These are phyloP conservation scores for Rhodotorula toruloides DNA, from an alignment of 768 basidiomycete species.

Conservation along the genomic window DNA sequence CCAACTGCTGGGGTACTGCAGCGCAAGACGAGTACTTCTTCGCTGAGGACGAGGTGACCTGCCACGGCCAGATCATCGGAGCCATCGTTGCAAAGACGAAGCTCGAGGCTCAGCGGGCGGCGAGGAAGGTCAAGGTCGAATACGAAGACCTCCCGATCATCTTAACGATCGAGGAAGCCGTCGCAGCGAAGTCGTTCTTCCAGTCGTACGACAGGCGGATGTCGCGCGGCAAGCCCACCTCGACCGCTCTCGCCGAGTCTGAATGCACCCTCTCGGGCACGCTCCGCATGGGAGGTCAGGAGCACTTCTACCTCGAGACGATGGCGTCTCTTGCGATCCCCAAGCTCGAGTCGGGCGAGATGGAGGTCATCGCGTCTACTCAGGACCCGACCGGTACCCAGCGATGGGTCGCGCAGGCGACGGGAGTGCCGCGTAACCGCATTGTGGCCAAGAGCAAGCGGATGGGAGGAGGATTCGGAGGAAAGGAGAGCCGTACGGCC, in stretches of 20 bases:
- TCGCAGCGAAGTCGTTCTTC: conserved; percentile 34
- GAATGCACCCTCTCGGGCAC: conserved; percentile 35
- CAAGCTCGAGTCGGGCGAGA: conserved; percentile 42
- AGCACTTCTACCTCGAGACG: conserved; percentile 25
- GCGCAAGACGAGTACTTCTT: conserved; percentile 34
- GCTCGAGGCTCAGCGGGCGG: conserved; percentile 40
- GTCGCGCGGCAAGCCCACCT: conserved; percentile 29
- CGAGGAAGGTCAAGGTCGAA: conserved; percentile 35
- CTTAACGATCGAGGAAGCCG: conserved; percentile 41
- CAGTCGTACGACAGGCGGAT: conserved; percentile 30
- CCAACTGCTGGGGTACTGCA: conserved; percentile 40
- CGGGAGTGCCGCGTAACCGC: conserved; percentile 40
- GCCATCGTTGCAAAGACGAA: conserved; percentile 40
- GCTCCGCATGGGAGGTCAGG: conserved; percentile 23
- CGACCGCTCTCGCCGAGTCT: conserved; percentile 32
- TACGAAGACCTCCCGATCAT: conserved; percentile 42
- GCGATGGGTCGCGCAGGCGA: conserved; percentile 39
- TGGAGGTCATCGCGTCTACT: conserved; percentile 38
- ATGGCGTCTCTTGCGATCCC: conserved; percentile 38
- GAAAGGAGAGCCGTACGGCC: conserved; percentile 37
- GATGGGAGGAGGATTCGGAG: conserved; percentile 42
- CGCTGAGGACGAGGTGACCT: conserved; percentile 38
- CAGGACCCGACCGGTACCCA: conserved; percentile 41
- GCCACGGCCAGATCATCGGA: conserved; percentile 39
- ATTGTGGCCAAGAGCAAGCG: conserved; percentile 34